These are phyloP conservation scores for Penicillium sp. DNA, from an alignment of 2,329 filamentous ascomycete genomes.

Conservation along the genomic window DNA sequence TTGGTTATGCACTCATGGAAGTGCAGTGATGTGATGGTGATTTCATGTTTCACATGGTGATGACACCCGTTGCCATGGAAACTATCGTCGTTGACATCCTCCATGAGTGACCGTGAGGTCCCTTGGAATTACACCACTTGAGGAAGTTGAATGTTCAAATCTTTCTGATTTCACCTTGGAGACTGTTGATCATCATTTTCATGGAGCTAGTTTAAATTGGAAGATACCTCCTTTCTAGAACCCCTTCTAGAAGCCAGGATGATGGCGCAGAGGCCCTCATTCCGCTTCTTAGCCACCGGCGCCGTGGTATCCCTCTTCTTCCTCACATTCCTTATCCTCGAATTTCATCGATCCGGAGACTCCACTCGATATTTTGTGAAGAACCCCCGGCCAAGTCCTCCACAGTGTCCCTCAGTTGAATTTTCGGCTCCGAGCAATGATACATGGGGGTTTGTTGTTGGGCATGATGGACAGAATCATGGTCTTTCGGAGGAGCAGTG, in stretches of 20 bases:
- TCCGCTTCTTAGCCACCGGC: slow-evolving; percentile 31
- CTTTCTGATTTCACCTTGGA: too few species aligned
- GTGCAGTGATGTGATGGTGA: too few species aligned
- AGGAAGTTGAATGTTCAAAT: not conserved
- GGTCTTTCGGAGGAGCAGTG: slow-evolving; percentile 39
- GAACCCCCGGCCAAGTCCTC: slow-evolving; percentile 1
- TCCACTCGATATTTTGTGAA: slow-evolving; percentile 26
- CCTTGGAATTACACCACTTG: not conserved
- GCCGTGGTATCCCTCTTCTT: slow-evolving; percentile 27
- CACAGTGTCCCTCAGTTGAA: slow-evolving; percentile 2
- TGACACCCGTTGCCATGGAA: slow-evolving; percentile 27
- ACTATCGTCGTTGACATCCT: slow-evolving; percentile 18
- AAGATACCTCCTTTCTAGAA: not conserved
- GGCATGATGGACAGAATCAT: slow-evolving; percentile 39
- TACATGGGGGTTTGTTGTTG: slow-evolving; percentile 35
- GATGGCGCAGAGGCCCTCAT: slow-evolving; percentile 24
- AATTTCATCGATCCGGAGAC: slow-evolving; percentile 14
- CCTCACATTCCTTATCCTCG: slow-evolving; percentile 30
- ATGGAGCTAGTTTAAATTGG: not conserved
- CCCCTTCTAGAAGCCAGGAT: slow-evolving; percentile 6
- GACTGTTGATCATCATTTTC: not conserved
- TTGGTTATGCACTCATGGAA: not conserved
- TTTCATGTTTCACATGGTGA: too few species aligned
- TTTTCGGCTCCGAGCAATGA: slow-evolving; percentile 4
- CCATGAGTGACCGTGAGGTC: not conserved